A percentile compares a stretch with the other conserved stretches of the same genome.
phyloP scores from a whole-genome alignment of 2,329 filamentous ascomycete species.

The Phyllosticta ampelicida region DNA sequence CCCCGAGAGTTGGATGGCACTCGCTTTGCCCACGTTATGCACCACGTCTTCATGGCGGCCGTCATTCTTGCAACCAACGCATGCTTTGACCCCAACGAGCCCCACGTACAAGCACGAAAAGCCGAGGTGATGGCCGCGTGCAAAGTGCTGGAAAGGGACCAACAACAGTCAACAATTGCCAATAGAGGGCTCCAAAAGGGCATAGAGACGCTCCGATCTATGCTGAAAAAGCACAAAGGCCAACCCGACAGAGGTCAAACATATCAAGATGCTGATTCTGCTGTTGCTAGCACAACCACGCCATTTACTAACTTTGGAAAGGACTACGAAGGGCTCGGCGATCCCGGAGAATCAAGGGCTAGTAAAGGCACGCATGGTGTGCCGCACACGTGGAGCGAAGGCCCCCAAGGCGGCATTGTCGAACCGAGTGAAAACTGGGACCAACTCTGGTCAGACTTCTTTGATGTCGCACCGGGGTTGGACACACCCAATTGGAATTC shows the following conservation, averaged over 20 bases:
- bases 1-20: neutral
- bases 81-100: neutral
- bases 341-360: neutral
- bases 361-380: neutral
- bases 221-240: neutral
- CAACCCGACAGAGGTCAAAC: neutral
- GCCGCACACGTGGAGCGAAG: neutral
- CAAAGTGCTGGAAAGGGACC: neutral
- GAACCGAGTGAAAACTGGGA: neutral
- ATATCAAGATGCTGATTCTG: neutral
- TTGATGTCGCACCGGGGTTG: neutral
- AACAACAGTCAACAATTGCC: neutral
- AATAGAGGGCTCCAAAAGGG: neutral
- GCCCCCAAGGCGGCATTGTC: neutral
- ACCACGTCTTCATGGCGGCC: neutral
- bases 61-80: neutral
- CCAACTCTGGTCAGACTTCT: neutral
- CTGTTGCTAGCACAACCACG: neutral
- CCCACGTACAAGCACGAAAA: neutral
- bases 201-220: neutral
- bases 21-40: neutral
- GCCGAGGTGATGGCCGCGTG: neutral
- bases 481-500: neutral
- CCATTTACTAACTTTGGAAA: neutral
- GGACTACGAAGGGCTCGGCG: neutral